These are phyloP conservation scores for Trichosporon inkin DNA, from an alignment of 1,284 basidiomycete species.

Conservation along the genomic window DNA sequence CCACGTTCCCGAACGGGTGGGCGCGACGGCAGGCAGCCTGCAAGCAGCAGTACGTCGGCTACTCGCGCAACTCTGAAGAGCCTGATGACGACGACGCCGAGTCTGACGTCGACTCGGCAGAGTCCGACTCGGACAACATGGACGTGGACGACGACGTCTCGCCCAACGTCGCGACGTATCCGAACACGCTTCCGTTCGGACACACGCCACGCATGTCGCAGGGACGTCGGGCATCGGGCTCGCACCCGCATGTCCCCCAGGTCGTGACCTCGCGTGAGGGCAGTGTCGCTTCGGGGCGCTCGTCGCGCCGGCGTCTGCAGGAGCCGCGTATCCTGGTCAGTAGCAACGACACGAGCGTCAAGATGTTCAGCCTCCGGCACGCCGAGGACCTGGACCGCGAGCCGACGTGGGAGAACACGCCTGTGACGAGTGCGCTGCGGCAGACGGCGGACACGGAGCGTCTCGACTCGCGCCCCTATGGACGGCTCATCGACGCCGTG, in stretches of 20 bases:
- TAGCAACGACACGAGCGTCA: slow-evolving; percentile 50
- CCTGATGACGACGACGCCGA: slow-evolving; percentile 12
- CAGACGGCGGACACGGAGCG: slow-evolving; percentile 9
- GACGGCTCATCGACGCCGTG: neutral
- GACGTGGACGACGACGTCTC: slow-evolving; percentile 18
- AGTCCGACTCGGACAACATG: slow-evolving; percentile 14
- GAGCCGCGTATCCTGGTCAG: slow-evolving; percentile 47
- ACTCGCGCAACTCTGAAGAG: slow-evolving; percentile 7
- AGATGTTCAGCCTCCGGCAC: slow-evolving; percentile 40
- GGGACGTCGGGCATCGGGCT: slow-evolving; percentile 4
- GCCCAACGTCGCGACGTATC: slow-evolving; percentile 43
- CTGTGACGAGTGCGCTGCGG: slow-evolving; percentile 16
- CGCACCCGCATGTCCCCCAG: slow-evolving; percentile 18
- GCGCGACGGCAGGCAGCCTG: slow-evolving; percentile 17
- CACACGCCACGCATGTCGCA: slow-evolving; percentile 36
- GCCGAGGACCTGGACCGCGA: neutral
- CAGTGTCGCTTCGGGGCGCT: slow-evolving; percentile 3
- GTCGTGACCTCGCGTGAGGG: slow-evolving; percentile 29
- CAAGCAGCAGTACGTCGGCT: slow-evolving; percentile 11
- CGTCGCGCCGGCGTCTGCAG: slow-evolving; percentile 17
- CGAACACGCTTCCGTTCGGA: slow-evolving; percentile 45
- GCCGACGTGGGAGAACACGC: slow-evolving; percentile 2
- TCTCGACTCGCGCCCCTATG: slow-evolving; percentile 8
- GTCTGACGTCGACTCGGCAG: slow-evolving; percentile 13
- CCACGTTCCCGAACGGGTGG: slow-evolving; percentile 39